Evolutionary conservation across 805 yeast species (phyloP).

Genomic region (Cyberlindnera mississippiensis): DNA sequence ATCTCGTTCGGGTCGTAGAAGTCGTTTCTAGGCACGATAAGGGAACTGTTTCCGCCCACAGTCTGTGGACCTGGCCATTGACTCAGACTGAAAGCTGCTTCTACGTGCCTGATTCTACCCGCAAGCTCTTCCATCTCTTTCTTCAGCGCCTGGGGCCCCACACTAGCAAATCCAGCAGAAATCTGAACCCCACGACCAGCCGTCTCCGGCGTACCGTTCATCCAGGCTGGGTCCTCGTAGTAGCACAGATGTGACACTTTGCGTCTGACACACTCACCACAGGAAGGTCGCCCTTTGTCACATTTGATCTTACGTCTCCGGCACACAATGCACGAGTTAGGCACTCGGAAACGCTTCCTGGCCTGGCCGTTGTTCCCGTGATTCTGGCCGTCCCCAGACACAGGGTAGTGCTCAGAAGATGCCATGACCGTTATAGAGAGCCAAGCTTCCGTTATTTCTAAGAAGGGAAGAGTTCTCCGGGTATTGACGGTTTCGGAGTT

Average conservation of each 20-base stretch:
- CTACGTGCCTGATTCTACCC: slow-evolving; percentile 4
- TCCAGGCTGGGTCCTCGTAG: slow-evolving; percentile 11
- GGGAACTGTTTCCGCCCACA: not conserved
- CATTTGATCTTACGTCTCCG: slow-evolving; percentile 45
- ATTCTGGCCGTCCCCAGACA: no score
- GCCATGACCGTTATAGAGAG: no score
- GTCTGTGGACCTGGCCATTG: slow-evolving; percentile 1
- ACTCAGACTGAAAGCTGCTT: slow-evolving; percentile 2
- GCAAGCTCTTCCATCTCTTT: slow-evolving; percentile 2
- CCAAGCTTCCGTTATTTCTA: no score
- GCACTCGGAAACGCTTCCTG: slow-evolving; percentile 30
- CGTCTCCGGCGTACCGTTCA: slow-evolving; percentile 1
- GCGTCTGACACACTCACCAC: slow-evolving; percentile 51
- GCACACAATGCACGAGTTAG: slow-evolving; percentile 44
- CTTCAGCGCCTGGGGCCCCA: no score
- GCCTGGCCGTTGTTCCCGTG: not conserved
- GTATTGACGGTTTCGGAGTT: no score
- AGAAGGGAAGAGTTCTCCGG: no score
- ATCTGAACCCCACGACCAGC: not conserved
- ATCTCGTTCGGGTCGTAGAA: slow-evolving; percentile 30
- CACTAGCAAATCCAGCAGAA: no score
- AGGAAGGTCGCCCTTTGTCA: slow-evolving; percentile 46
- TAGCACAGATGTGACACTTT: slow-evolving; percentile 35
- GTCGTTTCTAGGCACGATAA: not conserved
- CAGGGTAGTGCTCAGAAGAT: no score